Evolutionary conservation across 2,329 filamentous ascomycete species (phyloP).

Genomic region (Phialophora expanda): DNA sequence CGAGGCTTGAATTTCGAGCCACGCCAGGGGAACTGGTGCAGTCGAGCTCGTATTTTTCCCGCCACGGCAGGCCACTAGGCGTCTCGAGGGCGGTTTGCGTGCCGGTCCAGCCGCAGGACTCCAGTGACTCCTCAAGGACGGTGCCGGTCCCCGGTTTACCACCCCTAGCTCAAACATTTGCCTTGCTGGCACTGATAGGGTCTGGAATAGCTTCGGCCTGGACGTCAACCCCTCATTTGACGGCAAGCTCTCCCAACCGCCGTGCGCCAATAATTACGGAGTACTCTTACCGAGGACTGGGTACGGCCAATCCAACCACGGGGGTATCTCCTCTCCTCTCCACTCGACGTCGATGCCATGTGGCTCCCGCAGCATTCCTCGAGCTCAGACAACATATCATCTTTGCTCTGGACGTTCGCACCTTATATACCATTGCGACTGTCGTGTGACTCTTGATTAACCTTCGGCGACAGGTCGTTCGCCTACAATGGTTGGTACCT

Average conservation of each 20-base stretch:
- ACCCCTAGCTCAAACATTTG: slow-evolving; percentile 8
- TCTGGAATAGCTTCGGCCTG: neutral
- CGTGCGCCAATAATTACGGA: neutral
- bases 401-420: neutral
- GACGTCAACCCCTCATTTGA: neutral
- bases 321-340: neutral
- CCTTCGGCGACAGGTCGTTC: slow-evolving; percentile 10
- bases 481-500: neutral
- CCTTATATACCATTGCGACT: neutral
- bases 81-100: slow-evolving; percentile 3
- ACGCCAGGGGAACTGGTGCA: slow-evolving; percentile 8
- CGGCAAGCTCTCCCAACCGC: neutral
- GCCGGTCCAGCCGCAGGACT: slow-evolving; percentile 10
- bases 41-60: slow-evolving; percentile 8
- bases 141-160: neutral
- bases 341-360: neutral
- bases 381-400: neutral
- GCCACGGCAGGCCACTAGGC: neutral
- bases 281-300: no score
- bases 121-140: neutral
- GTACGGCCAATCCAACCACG: neutral
- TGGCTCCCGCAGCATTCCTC: neutral
- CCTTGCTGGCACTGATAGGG: slow-evolving; percentile 1
- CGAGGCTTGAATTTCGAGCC: slow-evolving; percentile 27
- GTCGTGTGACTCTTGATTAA: neutral